A percentile compares a stretch with the other conserved stretches of the same genome.
These are phyloP conservation scores for Hortiboletus campestris DNA, from an alignment of 768 basidiomycete genomes.

Conservation along the genomic window DNA sequence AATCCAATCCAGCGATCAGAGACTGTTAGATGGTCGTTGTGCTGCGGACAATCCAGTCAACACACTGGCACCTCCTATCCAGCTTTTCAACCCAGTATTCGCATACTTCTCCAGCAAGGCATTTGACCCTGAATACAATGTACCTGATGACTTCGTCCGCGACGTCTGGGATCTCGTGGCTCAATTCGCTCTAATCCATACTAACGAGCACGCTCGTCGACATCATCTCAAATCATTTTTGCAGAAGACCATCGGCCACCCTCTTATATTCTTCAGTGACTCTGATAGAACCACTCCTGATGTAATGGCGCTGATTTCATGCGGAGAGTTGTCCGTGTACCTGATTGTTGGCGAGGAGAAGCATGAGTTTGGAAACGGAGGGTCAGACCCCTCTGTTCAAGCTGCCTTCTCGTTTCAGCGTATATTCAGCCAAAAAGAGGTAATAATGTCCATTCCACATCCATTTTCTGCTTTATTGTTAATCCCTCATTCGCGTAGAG, in stretches of 20 bases:
- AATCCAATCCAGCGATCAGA: neutral
- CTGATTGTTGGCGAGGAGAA: conserved; percentile 23
- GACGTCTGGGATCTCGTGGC: conserved; percentile 9
- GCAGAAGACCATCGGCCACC: neutral
- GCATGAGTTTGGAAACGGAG: conserved; percentile 13
- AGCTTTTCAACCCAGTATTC: conserved; percentile 27
- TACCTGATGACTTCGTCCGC: conserved; percentile 8
- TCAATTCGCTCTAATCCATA: conserved; percentile 13
- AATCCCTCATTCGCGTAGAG: too few species aligned
- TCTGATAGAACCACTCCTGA: conserved; percentile 1
- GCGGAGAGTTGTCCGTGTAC: neutral
- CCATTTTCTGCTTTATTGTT: too few species aligned
- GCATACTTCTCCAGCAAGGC: conserved; percentile 25
- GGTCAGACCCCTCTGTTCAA: conserved; percentile 32
- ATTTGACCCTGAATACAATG: conserved; percentile 2
- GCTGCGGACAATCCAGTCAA: neutral
- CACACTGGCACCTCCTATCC: conserved; percentile 6
- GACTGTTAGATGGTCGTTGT: conserved; percentile 15
- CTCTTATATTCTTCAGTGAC: neutral
- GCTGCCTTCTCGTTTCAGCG: conserved; percentile 24
- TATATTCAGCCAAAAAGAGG: conserved; percentile 10
- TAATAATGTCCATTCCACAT: neutral
- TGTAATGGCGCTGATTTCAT: neutral
- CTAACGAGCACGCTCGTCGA: neutral
- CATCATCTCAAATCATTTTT: neutral